Evolutionary conservation across 1,284 basidiomycete species (phyloP).

Genomic region (Ustilago tritici): DNA sequence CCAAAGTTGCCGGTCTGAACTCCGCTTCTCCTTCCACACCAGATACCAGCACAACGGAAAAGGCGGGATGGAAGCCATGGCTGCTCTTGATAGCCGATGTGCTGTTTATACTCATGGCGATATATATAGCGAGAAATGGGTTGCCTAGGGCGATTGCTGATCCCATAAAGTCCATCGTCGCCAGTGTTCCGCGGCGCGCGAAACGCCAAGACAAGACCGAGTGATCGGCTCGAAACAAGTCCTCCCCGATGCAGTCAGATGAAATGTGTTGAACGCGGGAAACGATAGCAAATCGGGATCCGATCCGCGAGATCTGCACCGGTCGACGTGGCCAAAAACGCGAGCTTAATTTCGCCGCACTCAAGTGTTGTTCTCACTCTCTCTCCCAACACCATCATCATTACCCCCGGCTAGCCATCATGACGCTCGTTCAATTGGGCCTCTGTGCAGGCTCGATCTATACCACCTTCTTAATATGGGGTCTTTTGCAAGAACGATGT

Average conservation of each 20-base stretch:
- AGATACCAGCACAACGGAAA: neutral
- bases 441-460: conserved; percentile 66
- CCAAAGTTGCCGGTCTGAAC: conserved; percentile 33
- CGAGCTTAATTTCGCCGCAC: neutral
- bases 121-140: conserved; percentile 42
- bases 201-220: conserved; percentile 19
- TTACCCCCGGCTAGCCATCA: conserved; percentile 4
- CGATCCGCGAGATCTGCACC: neutral
- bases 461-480: conserved; percentile 68
- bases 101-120: conserved; percentile 31
- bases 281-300: neutral
- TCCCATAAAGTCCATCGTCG: conserved; percentile 11
- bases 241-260: too few species aligned
- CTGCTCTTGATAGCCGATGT: conserved; percentile 35
- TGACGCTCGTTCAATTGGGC: conserved; percentile 56
- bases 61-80: conserved; percentile 42
- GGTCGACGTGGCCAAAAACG: conserved; percentile 2
- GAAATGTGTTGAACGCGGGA: too few species aligned
- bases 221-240: neutral
- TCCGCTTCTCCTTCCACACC: neutral
- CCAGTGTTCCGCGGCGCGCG: neutral
- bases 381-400: conserved; percentile 9
- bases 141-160: conserved; percentile 30
- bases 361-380: conserved; percentile 23
- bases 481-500: conserved; percentile 65